Conservation (phyloP, 1,284 basidiomycete species). For the Takashimella koratensis region DNA sequence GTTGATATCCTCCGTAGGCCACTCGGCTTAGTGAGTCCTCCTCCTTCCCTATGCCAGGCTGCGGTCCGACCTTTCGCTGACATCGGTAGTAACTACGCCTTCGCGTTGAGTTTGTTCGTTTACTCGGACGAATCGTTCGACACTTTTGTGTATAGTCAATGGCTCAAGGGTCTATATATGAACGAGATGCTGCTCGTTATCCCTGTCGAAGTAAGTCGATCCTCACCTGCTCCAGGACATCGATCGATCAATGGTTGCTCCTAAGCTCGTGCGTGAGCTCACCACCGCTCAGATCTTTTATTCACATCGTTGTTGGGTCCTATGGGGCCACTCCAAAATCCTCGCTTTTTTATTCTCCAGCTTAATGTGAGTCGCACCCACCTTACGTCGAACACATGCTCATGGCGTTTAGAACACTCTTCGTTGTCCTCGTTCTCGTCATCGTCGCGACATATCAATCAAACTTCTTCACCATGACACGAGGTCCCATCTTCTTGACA, state of each 20-base stretch:
- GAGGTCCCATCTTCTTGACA: neutral
- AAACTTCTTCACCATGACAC: neutral
- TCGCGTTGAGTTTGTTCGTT: neutral
- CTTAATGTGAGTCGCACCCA: neutral
- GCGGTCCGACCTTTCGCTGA: too few relatives aligned
- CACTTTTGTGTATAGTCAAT: neutral
- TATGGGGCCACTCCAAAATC: neutral
- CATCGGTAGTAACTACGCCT: neutral
- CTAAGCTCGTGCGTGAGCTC: too few relatives aligned
- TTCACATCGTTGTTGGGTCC: neutral
- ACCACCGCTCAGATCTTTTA: neutral
- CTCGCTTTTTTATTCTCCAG: neutral
- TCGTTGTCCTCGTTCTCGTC: neutral
- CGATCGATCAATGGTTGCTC: constrained; percentile 16
- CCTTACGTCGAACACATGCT: neutral
- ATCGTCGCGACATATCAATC: neutral
- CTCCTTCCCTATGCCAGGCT: neutral
- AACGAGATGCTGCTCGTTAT: neutral
- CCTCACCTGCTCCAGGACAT: constrained; percentile 5
- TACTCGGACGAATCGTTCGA: neutral
- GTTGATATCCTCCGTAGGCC: neutral
- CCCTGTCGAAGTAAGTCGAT: neutral
- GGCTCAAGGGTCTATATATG: neutral
- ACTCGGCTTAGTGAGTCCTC: neutral
- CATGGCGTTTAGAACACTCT: neutral